These are phyloP conservation scores for Cryptococcus neoformans DNA, from an alignment of 1,284 basidiomycete species.

Conservation along the genomic window DNA sequence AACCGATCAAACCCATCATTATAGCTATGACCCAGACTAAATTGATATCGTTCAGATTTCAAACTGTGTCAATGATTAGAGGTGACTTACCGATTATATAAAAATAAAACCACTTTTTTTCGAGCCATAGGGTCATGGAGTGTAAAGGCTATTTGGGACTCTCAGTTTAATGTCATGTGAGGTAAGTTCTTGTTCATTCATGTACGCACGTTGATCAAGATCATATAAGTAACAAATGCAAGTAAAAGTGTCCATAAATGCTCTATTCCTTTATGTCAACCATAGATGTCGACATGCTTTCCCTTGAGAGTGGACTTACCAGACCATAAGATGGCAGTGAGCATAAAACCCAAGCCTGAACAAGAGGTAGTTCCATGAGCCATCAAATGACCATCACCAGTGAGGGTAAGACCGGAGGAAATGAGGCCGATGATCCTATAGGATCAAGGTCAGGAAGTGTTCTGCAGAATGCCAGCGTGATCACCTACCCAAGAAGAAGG, in stretches of 20 bases:
- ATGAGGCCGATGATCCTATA: slow-evolving; percentile 33
- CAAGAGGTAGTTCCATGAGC: slow-evolving; percentile 30
- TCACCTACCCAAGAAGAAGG: slow-evolving; percentile 41
- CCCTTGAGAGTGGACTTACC: slow-evolving; percentile 19
- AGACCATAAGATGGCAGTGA: slow-evolving; percentile 40
- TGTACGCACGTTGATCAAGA: slow-evolving; percentile 41
- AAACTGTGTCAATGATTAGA: background rate
- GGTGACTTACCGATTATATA: slow-evolving; percentile 29
- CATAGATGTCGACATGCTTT: too few species aligned
- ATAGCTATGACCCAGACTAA: slow-evolving; percentile 38
- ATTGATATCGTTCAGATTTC: background rate
- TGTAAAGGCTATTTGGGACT: slow-evolving; percentile 37
- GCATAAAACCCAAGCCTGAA: slow-evolving; percentile 41
- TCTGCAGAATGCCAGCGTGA: background rate
- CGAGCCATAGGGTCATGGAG: slow-evolving; percentile 37
- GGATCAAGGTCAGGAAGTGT: background rate
- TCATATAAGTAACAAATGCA: slow-evolving; percentile 48
- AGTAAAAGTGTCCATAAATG: slow-evolving; percentile 49
- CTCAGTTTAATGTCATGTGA: background rate
- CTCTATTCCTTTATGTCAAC: slow-evolving; percentile 20
- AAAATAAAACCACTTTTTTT: slow-evolving; percentile 41
- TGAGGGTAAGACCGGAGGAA: slow-evolving; percentile 25
- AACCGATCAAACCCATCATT: slow-evolving; percentile 31
- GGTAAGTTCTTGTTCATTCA: background rate
- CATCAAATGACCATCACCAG: slow-evolving; percentile 19